Evolutionary conservation across 2,329 filamentous ascomycete genomes (phyloP).

Genomic region (Monosporascus sp.): DNA sequence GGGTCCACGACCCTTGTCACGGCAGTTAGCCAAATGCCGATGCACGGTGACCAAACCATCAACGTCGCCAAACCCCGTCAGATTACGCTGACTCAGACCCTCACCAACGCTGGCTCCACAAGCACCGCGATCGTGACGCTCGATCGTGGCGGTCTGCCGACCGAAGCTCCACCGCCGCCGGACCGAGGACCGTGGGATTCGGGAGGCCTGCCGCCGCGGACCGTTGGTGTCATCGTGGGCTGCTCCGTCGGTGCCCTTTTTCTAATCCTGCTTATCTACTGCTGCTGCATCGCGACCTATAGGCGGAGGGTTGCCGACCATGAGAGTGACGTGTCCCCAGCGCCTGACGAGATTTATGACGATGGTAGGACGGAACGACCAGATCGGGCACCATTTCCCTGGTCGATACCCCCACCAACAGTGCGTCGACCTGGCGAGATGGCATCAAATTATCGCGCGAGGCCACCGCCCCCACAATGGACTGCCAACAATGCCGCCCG

Average conservation of each 20-base stretch:
- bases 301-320: slow-evolving; percentile 8
- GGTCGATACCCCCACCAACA: slow-evolving; percentile 2
- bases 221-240: slow-evolving; percentile 25
- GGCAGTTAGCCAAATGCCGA: background rate
- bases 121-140: slow-evolving; percentile 25
- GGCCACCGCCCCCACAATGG: background rate
- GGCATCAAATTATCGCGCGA: background rate
- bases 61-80: slow-evolving; percentile 15
- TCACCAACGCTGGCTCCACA: slow-evolving; percentile 21
- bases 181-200: slow-evolving; percentile 9
- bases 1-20: background rate
- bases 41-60: background rate
- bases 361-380: background rate
- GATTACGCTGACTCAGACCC: slow-evolving; percentile 24
- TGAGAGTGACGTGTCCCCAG: background rate
- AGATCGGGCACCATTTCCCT: background rate
- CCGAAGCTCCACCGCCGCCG: slow-evolving; percentile 3
- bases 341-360: no score
- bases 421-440: background rate
- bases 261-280: slow-evolving; percentile 18
- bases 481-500: background rate
- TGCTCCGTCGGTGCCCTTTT: slow-evolving; percentile 18
- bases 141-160: slow-evolving; percentile 15
- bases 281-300: slow-evolving; percentile 11
- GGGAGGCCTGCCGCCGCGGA: slow-evolving; percentile 11